Evolutionary conservation across 2,329 filamentous ascomycete genomes (phyloP).

Genomic region (Ilyonectria destructans): DNA sequence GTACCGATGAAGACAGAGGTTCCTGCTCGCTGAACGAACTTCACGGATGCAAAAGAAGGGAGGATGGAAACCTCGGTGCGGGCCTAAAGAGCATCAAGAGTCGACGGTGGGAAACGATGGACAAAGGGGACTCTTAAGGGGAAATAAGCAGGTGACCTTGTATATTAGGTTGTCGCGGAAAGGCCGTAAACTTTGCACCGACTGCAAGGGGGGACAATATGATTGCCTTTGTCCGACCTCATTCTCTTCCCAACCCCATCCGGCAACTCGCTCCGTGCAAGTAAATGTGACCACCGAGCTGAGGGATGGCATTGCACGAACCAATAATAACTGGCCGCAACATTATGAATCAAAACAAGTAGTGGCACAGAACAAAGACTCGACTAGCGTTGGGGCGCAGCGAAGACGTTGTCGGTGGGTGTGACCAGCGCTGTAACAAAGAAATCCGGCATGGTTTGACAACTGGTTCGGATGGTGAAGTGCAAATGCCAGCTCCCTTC

Average conservation of each 20-base stretch:
- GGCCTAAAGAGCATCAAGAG: neutral
- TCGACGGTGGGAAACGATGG: neutral
- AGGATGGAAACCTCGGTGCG: neutral
- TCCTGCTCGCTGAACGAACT: neutral
- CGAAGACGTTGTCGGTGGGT: neutral
- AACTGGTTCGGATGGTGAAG: neutral
- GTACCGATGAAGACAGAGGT: neutral
- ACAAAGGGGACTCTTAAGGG: neutral
- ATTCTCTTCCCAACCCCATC: neutral
- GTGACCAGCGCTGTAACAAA: constrained; percentile 1
- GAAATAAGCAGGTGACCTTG: neutral
- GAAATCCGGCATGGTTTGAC: neutral
- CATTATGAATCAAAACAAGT: neutral
- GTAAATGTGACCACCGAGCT: neutral
- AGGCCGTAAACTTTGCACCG: neutral
- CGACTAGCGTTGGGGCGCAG: neutral
- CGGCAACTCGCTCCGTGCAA: neutral
- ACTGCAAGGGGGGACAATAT: neutral
- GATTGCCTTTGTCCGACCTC: neutral
- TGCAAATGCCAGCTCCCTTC: neutral
- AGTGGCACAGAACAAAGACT: constrained; percentile 9
- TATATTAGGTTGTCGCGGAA: neutral
- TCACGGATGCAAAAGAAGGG: neutral
- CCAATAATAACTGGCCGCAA: neutral
- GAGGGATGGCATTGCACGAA: neutral